Conservation (phyloP, 768 basidiomycete species). For the Agaricus subrufescens region DNA sequence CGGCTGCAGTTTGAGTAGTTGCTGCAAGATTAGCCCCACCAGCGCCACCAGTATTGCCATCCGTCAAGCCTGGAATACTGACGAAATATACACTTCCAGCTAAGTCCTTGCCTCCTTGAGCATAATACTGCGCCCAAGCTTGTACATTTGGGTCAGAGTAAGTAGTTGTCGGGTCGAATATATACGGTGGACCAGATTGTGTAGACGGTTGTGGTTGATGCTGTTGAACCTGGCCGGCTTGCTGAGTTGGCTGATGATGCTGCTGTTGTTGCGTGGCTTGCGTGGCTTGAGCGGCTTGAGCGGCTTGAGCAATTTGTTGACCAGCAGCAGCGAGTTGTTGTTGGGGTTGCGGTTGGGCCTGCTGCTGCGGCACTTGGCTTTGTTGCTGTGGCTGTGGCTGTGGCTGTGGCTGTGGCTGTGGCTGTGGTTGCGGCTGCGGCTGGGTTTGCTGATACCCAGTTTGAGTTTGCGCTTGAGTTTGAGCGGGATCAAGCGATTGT, state of each 20-base stretch:
- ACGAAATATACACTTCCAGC: slow-evolving; percentile 81
- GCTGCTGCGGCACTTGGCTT: not conserved
- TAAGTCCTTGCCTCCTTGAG: slow-evolving; percentile 68
- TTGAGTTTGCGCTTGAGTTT: not conserved
- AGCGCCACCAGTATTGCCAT: slow-evolving; percentile 21
- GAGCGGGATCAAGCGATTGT: not conserved
- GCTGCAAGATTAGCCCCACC: slow-evolving; percentile 5
- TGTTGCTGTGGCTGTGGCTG: not conserved
- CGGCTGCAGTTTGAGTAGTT: slow-evolving; percentile 12
- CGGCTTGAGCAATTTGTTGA: not conserved
- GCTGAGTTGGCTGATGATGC: slow-evolving; percentile 17
- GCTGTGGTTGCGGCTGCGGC: slow-evolving; percentile 2
- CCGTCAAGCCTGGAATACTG: slow-evolving; percentile 70
- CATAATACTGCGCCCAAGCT: slow-evolving; percentile 85
- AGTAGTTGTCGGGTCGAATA: slow-evolving; percentile 59
- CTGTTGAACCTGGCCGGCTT: slow-evolving; percentile 1
- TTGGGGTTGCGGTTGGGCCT: slow-evolving; percentile 7
- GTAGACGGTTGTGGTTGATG: slow-evolving; percentile 21
- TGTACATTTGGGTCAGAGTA: slow-evolving; percentile 81
- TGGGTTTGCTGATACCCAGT: not conserved
- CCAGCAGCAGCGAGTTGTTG: slow-evolving; percentile 19
- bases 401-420: not conserved
- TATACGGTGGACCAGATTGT: slow-evolving; percentile 39
- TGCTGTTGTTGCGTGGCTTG: slow-evolving; percentile 15
- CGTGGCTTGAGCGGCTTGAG: not conserved